Evolutionary conservation across 495 filamentous ascomycete species (phyloP).

Genomic region (Lasiosphaeria ovina): DNA sequence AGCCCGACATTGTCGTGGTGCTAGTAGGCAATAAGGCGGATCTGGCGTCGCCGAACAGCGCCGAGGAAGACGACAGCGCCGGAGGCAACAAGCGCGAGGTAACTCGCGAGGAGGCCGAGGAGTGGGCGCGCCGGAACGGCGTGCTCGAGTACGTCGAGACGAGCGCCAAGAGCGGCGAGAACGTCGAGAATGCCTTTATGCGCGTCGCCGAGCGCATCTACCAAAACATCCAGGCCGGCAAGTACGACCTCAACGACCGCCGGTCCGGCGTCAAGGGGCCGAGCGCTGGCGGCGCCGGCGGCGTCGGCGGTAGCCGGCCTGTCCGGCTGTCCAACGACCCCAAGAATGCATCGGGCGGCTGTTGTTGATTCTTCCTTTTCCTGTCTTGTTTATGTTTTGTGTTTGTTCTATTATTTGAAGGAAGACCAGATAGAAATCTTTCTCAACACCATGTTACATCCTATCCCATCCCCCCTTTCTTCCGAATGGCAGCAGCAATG

Average conservation of each 20-base stretch:
- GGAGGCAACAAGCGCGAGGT: constrained; percentile 71
- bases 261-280: constrained; percentile 83
- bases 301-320: background rate
- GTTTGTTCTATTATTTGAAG: too few species aligned
- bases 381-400: too few species aligned
- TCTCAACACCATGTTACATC: too few species aligned
- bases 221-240: constrained; percentile 89
- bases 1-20: constrained; percentile 89
- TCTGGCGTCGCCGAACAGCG: constrained; percentile 50
- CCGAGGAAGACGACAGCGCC: constrained; percentile 11
- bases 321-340: constrained; percentile 5
- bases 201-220: constrained; percentile 92
- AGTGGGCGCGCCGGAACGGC: constrained; percentile 80
- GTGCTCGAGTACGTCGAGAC: constrained; percentile 92
- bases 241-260: constrained; percentile 91
- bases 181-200: constrained; percentile 88
- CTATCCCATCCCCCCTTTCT: too few species aligned
- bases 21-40: constrained; percentile 95
- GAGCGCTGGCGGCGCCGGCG: constrained; percentile 41
- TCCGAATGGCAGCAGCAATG: too few species aligned
- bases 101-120: constrained; percentile 72
- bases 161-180: constrained; percentile 89
- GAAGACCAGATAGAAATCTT: too few species aligned
- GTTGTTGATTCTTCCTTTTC: constrained; percentile 9
- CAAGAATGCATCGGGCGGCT: constrained; percentile 14